Base-by-base conservation (phyloP, 1,284 basidiomycete species). In the Tilletia caries region DNA sequence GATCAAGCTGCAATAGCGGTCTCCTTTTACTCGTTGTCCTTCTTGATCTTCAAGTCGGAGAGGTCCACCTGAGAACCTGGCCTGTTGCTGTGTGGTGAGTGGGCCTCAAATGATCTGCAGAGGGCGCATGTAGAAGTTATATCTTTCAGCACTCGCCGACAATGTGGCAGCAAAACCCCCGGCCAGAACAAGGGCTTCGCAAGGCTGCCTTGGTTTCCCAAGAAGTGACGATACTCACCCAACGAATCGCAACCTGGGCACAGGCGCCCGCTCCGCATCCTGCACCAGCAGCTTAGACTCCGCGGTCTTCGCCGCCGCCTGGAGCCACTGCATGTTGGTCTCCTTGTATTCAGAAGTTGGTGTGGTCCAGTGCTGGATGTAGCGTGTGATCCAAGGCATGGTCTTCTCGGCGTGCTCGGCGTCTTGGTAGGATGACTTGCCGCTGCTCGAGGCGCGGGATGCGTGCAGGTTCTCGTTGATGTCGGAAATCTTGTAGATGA, bases 1-100 rank as follows among this genome's bases (percentile, higher is more conserved):
- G 52, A 58, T 58, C 27, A 27, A 58, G 52, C n/a, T n/a, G n/a
- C 4, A 27, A 58, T 4, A 58, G 25, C 52, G 32, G 13, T 27
- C 37, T 41, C 37, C 10, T 2, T 41, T 41, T 15, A 75, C 68
- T 79, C 72, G 64, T 69, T 70, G 48, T 69, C 70, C 44, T 67
- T 72, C 73, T 79, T 81, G 70, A 81, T 74, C 67, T 79, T 75
- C 67, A 81, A 71, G 66, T 79, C 77, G 5, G 77, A 77, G 12
- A 80, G 72, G 67, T 81, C 77, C 46, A 73, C 74, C 71, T 77
- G 73, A 50, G 70, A 70, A 34, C 78, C 78, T 12, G 73, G 67
- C 34, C 68, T 69, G 37, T 79, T 52, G 29, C 70, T 70, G 71
- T 79, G 76, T 25, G 79, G 79, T 65, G 79, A 81, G 64, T 77